A percentile compares a stretch with the other conserved stretches of the same genome.
These are phyloP conservation scores for Pleurotus eryngii DNA, from an alignment of 768 basidiomycete genomes.

Conservation along the genomic window DNA sequence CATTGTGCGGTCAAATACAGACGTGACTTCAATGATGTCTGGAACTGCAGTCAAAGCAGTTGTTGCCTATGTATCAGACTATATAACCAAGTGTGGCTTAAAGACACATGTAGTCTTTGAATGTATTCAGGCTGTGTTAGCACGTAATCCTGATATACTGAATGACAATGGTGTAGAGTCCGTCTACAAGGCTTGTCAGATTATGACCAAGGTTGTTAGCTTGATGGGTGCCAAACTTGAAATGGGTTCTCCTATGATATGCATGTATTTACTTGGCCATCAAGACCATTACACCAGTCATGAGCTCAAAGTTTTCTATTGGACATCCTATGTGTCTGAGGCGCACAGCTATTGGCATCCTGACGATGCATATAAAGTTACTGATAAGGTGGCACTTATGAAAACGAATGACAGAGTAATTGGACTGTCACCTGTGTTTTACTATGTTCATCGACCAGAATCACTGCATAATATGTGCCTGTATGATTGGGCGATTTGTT, in stretches of 20 bases:
- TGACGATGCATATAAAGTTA: too few species aligned
- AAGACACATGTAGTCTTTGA: constrained; percentile 22
- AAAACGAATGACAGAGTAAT: constrained; percentile 2
- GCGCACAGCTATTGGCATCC: too few species aligned
- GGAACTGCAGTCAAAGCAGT: constrained; percentile 24
- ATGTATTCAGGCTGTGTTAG: constrained; percentile 15
- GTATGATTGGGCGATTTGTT: constrained; percentile 25
- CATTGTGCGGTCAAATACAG: not conserved
- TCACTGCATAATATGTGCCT: constrained; percentile 17
- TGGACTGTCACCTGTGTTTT: constrained; percentile 18
- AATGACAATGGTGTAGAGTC: too few species aligned
- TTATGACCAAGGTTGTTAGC: constrained; percentile 27
- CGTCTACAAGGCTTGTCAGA: constrained; percentile 14
- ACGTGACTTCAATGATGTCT: constrained; percentile 12
- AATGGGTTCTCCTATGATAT: constrained; percentile 25
- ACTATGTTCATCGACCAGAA: constrained; percentile 23
- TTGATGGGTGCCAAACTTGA: constrained; percentile 23
- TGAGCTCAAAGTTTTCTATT: constrained; percentile 15
- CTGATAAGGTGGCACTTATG: too few species aligned
- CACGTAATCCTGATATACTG: constrained; percentile 15
- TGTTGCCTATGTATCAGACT: constrained; percentile 25
- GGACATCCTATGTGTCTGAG: too few species aligned
- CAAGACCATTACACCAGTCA: constrained; percentile 30
- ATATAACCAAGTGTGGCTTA: constrained; percentile 23
- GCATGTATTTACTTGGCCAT: not conserved